Evolutionary conservation across 306 rosid species (phyloP).

Genomic region (Cucurbita ficifolia): DNA sequence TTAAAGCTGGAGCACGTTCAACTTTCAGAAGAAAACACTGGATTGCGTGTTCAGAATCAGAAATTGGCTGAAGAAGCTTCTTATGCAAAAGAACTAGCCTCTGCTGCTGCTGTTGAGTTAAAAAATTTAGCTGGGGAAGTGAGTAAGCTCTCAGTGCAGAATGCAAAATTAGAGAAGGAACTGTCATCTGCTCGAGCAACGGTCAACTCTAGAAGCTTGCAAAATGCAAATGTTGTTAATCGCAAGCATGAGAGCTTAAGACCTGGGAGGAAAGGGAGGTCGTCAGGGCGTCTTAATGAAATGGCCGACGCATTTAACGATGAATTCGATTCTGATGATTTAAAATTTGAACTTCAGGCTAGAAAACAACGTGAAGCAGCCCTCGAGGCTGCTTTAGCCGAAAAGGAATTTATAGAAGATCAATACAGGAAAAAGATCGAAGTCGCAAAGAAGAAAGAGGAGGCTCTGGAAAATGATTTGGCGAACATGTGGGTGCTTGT

Average conservation of each 20-base stretch:
- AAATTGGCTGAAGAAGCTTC: slow-evolving; percentile 97
- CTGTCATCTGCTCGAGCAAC: slow-evolving; percentile 55
- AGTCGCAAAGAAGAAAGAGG: slow-evolving; percentile 88
- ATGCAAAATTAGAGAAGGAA: slow-evolving; percentile 78
- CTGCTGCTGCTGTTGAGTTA: slow-evolving; percentile 98
- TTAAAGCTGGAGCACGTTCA: slow-evolving; percentile 78
- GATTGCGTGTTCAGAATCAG: slow-evolving; percentile 79
- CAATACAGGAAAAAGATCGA: slow-evolving; percentile 71
- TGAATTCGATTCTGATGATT: slow-evolving; percentile 61
- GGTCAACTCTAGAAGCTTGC: slow-evolving; percentile 48
- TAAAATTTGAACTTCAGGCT: slow-evolving; percentile 81
- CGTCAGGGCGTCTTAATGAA: slow-evolving; percentile 49
- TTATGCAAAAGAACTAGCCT: slow-evolving; percentile 93
- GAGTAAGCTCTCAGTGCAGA: slow-evolving; percentile 77
- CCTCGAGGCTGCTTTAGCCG: slow-evolving; percentile 83
- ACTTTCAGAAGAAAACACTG: slow-evolving; percentile 84
- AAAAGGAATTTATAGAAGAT: slow-evolving; percentile 78
- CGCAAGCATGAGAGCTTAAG: slow-evolving; percentile 62
- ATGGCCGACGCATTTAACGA: slow-evolving; percentile 32
- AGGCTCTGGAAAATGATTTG: slow-evolving; percentile 91
- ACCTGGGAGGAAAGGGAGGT: slow-evolving; percentile 73
- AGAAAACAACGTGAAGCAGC: slow-evolving; percentile 92
- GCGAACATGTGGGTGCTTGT: slow-evolving; percentile 99
- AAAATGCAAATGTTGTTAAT: slow-evolving; percentile 47
- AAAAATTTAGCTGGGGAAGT: slow-evolving; percentile 97